Evolutionary conservation across 1,139 yeast species (phyloP).

Genomic region (Meyerozyma guilliermondii): DNA sequence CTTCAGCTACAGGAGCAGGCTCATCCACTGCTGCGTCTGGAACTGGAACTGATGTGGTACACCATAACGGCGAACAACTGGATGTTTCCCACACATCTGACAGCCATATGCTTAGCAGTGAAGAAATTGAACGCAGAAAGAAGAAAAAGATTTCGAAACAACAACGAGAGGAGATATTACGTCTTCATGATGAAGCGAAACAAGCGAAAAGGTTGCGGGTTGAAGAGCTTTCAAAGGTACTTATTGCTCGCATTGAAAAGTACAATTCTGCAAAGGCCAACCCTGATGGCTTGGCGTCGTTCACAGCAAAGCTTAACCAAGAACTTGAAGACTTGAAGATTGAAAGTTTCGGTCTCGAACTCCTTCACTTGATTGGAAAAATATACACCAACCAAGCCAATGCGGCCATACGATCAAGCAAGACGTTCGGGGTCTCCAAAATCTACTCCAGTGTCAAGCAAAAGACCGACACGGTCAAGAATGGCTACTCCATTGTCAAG

Average conservation of each 20-base stretch:
- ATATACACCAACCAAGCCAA: conserved; percentile 58
- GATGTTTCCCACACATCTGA: conserved; percentile 10
- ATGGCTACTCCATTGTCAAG: conserved; percentile 36
- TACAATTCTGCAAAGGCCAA: conserved; percentile 24
- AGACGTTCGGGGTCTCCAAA: conserved; percentile 47
- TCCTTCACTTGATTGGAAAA: conserved; percentile 54
- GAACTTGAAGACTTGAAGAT: conserved; percentile 59
- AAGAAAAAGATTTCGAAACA: conserved; percentile 42
- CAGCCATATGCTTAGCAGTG: conserved; percentile 7
- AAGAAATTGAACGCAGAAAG: conserved; percentile 18
- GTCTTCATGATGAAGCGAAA: conserved; percentile 52
- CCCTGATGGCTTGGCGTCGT: conserved; percentile 32
- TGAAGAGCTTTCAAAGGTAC: conserved; percentile 43
- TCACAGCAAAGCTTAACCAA: conserved; percentile 34
- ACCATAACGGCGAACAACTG: conserved; percentile 9
- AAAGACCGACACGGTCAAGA: conserved; percentile 33
- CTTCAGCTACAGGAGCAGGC: background rate
- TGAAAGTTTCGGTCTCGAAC: conserved; percentile 45
- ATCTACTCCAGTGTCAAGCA: conserved; percentile 44
- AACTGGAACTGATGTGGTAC: conserved; percentile 1
- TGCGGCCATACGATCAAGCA: conserved; percentile 32
- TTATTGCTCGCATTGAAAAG: conserved; percentile 41
- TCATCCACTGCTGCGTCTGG: background rate
- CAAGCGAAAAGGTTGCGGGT: conserved; percentile 52
- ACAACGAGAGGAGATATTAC: conserved; percentile 50